Evolutionary conservation across 1,284 basidiomycete species (phyloP).

Genomic region (Apiotrichum mycotoxinovorans): DNA sequence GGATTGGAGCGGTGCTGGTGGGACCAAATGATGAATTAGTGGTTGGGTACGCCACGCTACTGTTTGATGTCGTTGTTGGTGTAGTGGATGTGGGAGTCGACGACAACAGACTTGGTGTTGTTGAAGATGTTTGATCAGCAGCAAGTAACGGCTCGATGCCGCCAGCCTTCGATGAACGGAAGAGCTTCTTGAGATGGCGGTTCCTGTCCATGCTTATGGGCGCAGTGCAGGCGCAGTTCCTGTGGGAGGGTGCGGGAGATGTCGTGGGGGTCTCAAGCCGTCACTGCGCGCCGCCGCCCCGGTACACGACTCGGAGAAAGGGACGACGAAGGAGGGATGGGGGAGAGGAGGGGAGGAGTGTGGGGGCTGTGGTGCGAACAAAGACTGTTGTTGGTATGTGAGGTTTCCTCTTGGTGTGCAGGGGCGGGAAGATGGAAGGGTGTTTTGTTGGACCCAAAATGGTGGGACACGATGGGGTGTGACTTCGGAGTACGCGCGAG

Average conservation of each 20-base stretch:
- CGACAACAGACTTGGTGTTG: neutral
- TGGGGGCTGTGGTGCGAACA: neutral
- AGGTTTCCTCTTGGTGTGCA: neutral
- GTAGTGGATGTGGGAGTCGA: neutral
- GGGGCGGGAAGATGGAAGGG: neutral
- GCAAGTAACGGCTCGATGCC: constrained; percentile 5
- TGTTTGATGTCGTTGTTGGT: neutral
- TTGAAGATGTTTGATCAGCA: neutral
- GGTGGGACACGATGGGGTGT: no score
- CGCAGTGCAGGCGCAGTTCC: neutral
- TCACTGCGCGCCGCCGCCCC: neutral
- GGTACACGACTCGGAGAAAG: neutral
- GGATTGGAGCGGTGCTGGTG: constrained; percentile 1
- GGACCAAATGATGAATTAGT: neutral
- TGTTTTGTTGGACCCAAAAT: no score
- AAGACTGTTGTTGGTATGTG: no score
- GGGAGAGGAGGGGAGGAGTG: neutral
- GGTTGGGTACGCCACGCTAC: neutral
- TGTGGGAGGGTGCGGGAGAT: neutral
- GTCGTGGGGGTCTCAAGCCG: neutral
- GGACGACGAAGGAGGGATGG: neutral
- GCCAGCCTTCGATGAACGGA: constrained; percentile 12
- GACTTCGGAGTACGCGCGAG: no score
- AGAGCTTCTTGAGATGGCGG: constrained; percentile 17
- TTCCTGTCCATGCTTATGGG: neutral